A percentile compares a stretch with the other conserved stretches of the same genome.
Evolutionary conservation across 2,329 filamentous ascomycete genomes (phyloP).

Genomic region (Epichloe gansuensis): DNA sequence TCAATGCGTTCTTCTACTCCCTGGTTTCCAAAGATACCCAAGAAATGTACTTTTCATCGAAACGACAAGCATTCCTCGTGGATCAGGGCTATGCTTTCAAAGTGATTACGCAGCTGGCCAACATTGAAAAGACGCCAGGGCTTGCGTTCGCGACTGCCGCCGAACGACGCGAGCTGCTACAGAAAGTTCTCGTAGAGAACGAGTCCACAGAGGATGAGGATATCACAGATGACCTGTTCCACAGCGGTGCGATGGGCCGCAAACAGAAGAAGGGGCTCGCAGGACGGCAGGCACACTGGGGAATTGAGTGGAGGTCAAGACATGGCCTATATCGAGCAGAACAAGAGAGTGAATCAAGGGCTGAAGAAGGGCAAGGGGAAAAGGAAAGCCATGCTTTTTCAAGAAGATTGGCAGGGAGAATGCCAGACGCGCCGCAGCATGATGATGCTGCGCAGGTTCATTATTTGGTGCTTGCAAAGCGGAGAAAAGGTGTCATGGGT

Average conservation of each 20-base stretch:
- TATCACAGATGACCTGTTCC: slow-evolving; percentile 34
- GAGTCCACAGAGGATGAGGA: slow-evolving; percentile 65
- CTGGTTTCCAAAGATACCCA: slow-evolving; percentile 94
- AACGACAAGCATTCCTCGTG: slow-evolving; percentile 90
- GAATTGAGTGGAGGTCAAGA: slow-evolving; percentile 85
- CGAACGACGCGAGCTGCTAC: slow-evolving; percentile 75
- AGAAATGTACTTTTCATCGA: slow-evolving; percentile 96
- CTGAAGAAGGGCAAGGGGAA: slow-evolving; percentile 26
- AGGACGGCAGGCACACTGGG: slow-evolving; percentile 73
- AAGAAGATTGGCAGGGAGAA: slow-evolving; percentile 32
- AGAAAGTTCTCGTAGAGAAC: slow-evolving; percentile 80
- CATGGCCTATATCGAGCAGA: slow-evolving; percentile 92
- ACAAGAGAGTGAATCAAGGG: slow-evolving; percentile 51
- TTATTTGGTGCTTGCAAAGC: neutral
- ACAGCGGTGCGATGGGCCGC: slow-evolving; percentile 33
- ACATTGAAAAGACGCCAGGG: slow-evolving; percentile 72
- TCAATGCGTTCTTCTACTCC: slow-evolving; percentile 98
- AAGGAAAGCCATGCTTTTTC: slow-evolving; percentile 28
- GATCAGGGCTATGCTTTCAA: slow-evolving; percentile 99
- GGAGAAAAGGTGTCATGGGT: neutral
- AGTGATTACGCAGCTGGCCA: slow-evolving; percentile 89
- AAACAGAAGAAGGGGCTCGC: slow-evolving; percentile 46
- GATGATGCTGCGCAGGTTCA: slow-evolving; percentile 10
- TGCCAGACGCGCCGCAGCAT: slow-evolving; percentile 22
- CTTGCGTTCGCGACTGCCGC: slow-evolving; percentile 68